Conservation (phyloP, 495 filamentous ascomycete genomes). For the Articulospora tetracladia region DNA sequence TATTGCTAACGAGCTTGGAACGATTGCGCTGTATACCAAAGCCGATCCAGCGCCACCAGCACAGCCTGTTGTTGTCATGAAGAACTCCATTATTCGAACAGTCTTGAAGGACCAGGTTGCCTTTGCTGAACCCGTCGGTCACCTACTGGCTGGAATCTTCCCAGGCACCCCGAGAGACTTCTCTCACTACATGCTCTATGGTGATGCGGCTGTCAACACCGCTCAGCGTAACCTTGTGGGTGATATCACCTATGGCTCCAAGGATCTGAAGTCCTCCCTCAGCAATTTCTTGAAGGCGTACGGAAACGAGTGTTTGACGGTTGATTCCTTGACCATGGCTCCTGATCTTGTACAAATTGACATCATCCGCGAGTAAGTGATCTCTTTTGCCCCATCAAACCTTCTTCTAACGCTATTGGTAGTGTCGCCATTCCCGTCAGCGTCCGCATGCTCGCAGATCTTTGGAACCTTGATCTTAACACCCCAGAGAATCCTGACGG, state of each 20-base stretch:
- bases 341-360: slow-evolving; percentile 53
- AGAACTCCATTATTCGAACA: not conserved
- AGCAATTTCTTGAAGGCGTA: slow-evolving; percentile 64
- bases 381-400: not conserved
- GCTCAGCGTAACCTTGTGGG: not conserved
- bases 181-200: not conserved
- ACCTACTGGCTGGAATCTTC: not conserved
- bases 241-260: not conserved
- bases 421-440: slow-evolving; percentile 1
- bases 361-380: slow-evolving; percentile 56
- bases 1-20: slow-evolving; percentile 1
- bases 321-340: slow-evolving; percentile 18
- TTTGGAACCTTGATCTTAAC: slow-evolving; percentile 4
- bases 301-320: slow-evolving; percentile 55
- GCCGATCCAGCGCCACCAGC: not conserved
- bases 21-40: not conserved
- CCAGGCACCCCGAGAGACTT: slow-evolving; percentile 1
- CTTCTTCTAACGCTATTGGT: not conserved
- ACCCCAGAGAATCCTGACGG: slow-evolving; percentile 1
- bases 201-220: not conserved
- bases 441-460: not conserved
- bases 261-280: slow-evolving; percentile 51
- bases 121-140: not conserved
- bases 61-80: not conserved
- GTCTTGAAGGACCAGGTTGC: not conserved